Evolutionary conservation across 805 yeast species (phyloP).

Genomic region (Candida xiaguanensis): DNA sequence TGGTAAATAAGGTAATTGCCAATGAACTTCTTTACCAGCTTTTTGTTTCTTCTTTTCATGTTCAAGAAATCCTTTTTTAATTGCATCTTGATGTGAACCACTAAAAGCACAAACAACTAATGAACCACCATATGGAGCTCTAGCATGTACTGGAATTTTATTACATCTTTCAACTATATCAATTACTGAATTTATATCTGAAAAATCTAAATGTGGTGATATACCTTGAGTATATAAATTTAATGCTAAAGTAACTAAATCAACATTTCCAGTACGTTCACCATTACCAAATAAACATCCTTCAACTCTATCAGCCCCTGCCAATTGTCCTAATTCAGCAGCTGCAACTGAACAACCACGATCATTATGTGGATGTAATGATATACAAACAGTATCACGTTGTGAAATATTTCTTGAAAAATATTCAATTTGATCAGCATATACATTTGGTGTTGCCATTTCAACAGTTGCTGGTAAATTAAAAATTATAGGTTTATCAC

Average conservation of each 20-base stretch:
- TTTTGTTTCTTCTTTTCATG: constrained; percentile 38
- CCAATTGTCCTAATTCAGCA: constrained; percentile 74
- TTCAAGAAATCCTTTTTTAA: constrained; percentile 70
- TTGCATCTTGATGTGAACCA: constrained; percentile 88
- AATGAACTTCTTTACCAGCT: constrained; percentile 37
- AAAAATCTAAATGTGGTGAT: constrained; percentile 65
- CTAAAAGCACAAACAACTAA: constrained; percentile 80
- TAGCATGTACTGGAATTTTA: constrained; percentile 72
- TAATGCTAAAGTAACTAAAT: constrained; percentile 71
- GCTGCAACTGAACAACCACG: constrained; percentile 91
- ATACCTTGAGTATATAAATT: constrained; percentile 79
- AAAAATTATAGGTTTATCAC: constrained; percentile 65
- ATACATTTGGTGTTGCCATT: constrained; percentile 74
- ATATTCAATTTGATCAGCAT: constrained; percentile 82
- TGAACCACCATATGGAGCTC: constrained; percentile 83
- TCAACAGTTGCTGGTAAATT: constrained; percentile 86
- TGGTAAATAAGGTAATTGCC: constrained; percentile 82
- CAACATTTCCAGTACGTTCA: constrained; percentile 86
- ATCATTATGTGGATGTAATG: constrained; percentile 81
- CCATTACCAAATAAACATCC: constrained; percentile 86
- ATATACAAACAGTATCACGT: constrained; percentile 68
- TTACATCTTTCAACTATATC: constrained; percentile 77
- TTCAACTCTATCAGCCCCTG: constrained; percentile 86
- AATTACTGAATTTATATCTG: constrained; percentile 61
- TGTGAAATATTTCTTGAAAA: constrained; percentile 58